These are phyloP conservation scores for Fraxinus anomala DNA, from an alignment of 257 asterid species.

Conservation along the genomic window DNA sequence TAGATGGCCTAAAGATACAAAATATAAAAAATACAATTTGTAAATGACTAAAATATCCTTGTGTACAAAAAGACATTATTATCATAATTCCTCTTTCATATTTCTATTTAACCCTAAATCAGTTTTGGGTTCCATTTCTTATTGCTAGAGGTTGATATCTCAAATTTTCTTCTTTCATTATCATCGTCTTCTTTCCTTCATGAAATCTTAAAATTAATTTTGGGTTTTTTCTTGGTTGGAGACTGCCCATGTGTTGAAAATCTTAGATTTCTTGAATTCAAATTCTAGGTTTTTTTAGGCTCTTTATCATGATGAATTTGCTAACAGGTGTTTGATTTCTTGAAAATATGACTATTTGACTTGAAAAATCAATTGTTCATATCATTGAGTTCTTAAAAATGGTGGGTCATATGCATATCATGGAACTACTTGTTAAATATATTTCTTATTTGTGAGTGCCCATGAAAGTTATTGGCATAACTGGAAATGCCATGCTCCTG, in stretches of 20 bases:
- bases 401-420: conserved; percentile 25
- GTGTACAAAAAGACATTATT: no score
- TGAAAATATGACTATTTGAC: conserved; percentile 30
- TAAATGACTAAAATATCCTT: no score
- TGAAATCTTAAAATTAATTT: no score
- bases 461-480: conserved; percentile 33
- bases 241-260: conserved; percentile 19
- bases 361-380: conserved; percentile 12
- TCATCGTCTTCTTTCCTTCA: no score
- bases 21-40: no score
- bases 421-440: conserved; percentile 35
- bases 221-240: no score
- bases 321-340: conserved; percentile 34
- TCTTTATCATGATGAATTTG: background rate
- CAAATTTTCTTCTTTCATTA: no score
- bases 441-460: conserved; percentile 40
- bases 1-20: no score
- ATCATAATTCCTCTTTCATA: no score
- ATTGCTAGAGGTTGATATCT: no score
- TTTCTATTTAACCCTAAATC: no score
- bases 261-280: conserved; percentile 7
- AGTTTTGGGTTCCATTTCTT: no score
- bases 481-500: conserved; percentile 35
- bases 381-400: conserved; percentile 26
- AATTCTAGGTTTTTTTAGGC: conserved; percentile 23